phyloP scores from a whole-genome alignment of 495 filamentous ascomycete genomes.

The Amphirosellinia nigrospora region DNA sequence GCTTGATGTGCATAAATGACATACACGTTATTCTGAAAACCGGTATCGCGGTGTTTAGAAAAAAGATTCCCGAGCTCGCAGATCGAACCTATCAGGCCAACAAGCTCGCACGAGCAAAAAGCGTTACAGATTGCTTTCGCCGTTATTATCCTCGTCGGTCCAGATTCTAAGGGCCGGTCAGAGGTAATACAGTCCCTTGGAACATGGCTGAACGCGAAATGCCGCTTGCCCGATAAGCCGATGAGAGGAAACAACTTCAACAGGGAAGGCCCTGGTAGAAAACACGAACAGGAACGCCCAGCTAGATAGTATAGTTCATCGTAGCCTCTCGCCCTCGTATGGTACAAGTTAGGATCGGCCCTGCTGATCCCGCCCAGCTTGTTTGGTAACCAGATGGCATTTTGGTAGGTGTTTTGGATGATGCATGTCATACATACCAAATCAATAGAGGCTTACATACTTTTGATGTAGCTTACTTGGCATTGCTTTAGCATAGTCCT shows the following conservation, averaged over 20 bases:
- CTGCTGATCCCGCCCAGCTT: neutral
- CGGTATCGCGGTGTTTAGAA: neutral
- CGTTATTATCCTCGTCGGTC: neutral
- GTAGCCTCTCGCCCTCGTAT: neutral
- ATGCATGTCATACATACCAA: constrained; percentile 11
- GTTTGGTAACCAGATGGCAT: neutral
- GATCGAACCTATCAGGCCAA: neutral
- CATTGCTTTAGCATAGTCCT: too few species aligned
- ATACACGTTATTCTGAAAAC: neutral
- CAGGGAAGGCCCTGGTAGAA: neutral
- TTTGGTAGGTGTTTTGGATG: neutral
- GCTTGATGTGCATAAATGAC: neutral
- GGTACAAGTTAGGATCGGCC: neutral
- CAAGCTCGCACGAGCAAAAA: neutral
- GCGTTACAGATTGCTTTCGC: neutral
- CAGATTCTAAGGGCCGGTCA: neutral
- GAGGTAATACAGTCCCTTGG: neutral
- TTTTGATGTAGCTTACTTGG: neutral
- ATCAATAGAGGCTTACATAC: neutral
- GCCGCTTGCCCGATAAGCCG: neutral
- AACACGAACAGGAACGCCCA: neutral
- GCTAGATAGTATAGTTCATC: neutral
- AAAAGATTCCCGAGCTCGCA: neutral
- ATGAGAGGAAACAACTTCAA: neutral
- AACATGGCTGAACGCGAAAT: neutral